phyloP scores from a whole-genome alignment of 2,329 filamentous ascomycete species.

The Fusarium torreyae region DNA sequence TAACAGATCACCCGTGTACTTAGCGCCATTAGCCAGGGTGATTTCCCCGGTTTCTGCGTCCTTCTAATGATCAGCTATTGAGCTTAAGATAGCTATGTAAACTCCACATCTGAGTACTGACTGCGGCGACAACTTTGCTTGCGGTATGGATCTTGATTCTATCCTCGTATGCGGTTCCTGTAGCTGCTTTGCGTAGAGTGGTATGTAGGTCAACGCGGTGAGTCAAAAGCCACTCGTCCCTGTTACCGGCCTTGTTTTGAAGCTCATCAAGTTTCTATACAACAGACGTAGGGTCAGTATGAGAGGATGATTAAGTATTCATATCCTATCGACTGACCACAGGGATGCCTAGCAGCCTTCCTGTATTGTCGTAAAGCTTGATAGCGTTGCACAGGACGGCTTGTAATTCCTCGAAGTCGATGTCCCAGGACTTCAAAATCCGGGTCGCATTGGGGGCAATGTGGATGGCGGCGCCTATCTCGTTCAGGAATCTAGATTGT shows the following conservation, averaged over 20 bases:
- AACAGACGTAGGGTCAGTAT: too few relatives aligned
- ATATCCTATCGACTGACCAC: slow-evolving; percentile 1
- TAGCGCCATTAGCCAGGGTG: not conserved
- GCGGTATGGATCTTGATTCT: slow-evolving; percentile 2
- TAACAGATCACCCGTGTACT: slow-evolving; percentile 1
- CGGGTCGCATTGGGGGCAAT: slow-evolving; percentile 20
- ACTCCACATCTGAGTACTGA: not conserved
- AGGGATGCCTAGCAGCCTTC: not conserved
- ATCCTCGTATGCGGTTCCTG: not conserved
- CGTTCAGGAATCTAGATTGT: slow-evolving; percentile 20
- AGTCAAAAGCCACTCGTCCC: slow-evolving; percentile 11
- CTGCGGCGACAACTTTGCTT: not conserved
- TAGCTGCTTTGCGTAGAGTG: not conserved
- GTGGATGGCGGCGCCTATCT: slow-evolving; percentile 20
- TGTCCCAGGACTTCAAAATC: slow-evolving; percentile 11
- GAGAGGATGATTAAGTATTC: too few relatives aligned
- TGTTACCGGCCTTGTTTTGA: slow-evolving; percentile 2
- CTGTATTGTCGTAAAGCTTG: slow-evolving; percentile 14
- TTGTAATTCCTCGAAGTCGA: slow-evolving; percentile 11
- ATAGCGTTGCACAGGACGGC: slow-evolving; percentile 19
- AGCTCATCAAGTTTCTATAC: not conserved
- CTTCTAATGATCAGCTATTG: not conserved
- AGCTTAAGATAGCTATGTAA: not conserved
- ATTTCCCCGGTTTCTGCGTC: slow-evolving; percentile 13
- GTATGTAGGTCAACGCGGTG: slow-evolving; percentile 17